Conservation (phyloP, 2,329 filamentous ascomycete genomes). For the Esteya vermicola region DNA sequence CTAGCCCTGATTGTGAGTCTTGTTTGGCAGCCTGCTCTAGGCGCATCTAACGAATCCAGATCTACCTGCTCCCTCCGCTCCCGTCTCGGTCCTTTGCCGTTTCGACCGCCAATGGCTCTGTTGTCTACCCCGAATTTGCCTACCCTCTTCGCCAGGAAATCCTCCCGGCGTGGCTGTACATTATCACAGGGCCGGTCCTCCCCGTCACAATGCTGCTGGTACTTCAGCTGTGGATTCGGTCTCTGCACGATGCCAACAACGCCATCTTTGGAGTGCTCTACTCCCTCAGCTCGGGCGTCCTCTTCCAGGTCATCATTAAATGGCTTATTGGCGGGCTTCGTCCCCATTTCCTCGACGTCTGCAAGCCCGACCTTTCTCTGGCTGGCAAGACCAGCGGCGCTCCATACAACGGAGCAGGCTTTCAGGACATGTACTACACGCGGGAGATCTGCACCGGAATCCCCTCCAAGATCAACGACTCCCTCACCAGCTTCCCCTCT, state of each 20-base stretch:
- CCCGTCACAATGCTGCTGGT: slow-evolving; percentile 50
- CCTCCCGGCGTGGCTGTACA: slow-evolving; percentile 56
- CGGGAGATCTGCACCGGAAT: slow-evolving; percentile 57
- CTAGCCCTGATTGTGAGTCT: slow-evolving; percentile 34
- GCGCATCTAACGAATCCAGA: slow-evolving; percentile 20
- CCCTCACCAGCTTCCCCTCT: slow-evolving; percentile 56
- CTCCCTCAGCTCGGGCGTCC: slow-evolving; percentile 53
- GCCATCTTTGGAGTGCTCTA: slow-evolving; percentile 56
- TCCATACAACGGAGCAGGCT: slow-evolving; percentile 30
- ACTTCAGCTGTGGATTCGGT: slow-evolving; percentile 53
- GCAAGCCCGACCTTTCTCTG: slow-evolving; percentile 41
- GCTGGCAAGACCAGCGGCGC: slow-evolving; percentile 19
- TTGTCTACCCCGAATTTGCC: slow-evolving; percentile 57
- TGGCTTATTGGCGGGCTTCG: slow-evolving; percentile 59
- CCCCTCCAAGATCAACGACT: slow-evolving; percentile 48
- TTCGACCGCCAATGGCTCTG: slow-evolving; percentile 48
- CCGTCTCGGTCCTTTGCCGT: slow-evolving; percentile 57
- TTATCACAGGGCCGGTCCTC: slow-evolving; percentile 48
- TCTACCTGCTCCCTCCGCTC: slow-evolving; percentile 50
- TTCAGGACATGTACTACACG: slow-evolving; percentile 50
- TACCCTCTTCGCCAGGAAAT: slow-evolving; percentile 59
- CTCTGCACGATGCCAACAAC: slow-evolving; percentile 60
- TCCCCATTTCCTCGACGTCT: slow-evolving; percentile 59
- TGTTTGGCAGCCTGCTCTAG: not conserved
- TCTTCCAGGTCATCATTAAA: slow-evolving; percentile 67